A percentile compares a stretch with the other conserved stretches of the same genome.
These are phyloP conservation scores for Nicotiana attenuata DNA, from an alignment of 257 asterid genomes.

Conservation along the genomic window DNA sequence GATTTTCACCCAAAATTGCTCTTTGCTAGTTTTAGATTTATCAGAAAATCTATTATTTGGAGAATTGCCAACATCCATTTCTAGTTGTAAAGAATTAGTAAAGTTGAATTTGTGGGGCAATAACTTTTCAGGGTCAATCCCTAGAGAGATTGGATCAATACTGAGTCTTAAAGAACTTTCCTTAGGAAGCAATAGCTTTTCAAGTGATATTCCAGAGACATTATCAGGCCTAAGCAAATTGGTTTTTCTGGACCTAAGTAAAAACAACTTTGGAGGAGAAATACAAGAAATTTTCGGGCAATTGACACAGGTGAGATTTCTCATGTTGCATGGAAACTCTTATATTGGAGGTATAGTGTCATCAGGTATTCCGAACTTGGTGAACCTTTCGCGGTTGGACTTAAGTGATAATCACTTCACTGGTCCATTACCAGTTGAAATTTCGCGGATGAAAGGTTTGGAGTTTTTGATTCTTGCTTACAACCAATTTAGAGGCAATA, in stretches of 20 bases:
- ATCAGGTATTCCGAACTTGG: conserved; percentile 53
- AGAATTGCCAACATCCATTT: conserved; percentile 50
- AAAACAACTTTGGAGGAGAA: conserved; percentile 62
- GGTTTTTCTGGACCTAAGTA: conserved; percentile 63
- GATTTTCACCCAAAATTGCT: conserved; percentile 51
- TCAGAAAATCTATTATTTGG: conserved; percentile 59
- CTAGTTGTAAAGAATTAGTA: conserved; percentile 42
- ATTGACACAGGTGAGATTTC: conserved; percentile 54
- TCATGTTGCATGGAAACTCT: conserved; percentile 53
- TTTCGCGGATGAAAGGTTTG: conserved; percentile 47
- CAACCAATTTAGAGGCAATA: conserved; percentile 58
- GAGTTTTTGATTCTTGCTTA: conserved; percentile 63
- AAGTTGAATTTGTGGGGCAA: conserved; percentile 55
- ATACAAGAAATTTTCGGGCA: conserved; percentile 61
- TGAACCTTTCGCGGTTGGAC: conserved; percentile 61
- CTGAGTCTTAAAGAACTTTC: conserved; percentile 41
- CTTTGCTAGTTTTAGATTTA: conserved; percentile 49
- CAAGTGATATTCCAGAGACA: conserved; percentile 63
- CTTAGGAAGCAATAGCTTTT: conserved; percentile 64
- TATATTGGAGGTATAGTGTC: conserved; percentile 53
- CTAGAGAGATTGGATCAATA: conserved; percentile 58
- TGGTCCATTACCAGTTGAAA: conserved; percentile 57
- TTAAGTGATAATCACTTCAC: conserved; percentile 71
- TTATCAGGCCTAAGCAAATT: conserved; percentile 40
- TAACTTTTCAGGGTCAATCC: conserved; percentile 53